Evolutionary conservation across 495 filamentous ascomycete species (phyloP), one percentile per base, ranked within the genome.

Genomic region (Penicillium steckii): DNA sequence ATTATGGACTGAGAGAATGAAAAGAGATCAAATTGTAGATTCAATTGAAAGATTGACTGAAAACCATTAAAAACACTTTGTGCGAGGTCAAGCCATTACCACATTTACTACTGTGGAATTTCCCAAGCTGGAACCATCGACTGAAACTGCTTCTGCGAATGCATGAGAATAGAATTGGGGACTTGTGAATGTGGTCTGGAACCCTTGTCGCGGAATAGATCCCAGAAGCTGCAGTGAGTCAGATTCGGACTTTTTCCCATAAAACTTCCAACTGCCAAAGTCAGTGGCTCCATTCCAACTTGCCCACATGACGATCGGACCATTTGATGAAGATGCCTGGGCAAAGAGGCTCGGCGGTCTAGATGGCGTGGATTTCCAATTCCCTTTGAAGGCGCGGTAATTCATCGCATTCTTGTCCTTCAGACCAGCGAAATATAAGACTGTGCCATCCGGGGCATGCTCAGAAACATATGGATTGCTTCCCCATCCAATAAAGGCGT

Each of bases 401-500:
- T 48, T 59, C 22, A 54, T 41, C 4, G 51, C 38, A 6, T 43
- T 21, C 4, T 45, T 10, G 8, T 55, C 21, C 7, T 30, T 56
- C 8, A 62, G 55, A n/a, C 35, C 50, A 1, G 59, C 63, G 8
- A 50, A 52, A 42, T 74, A 74, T 3, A 80, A 48, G 0, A 65
- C 57, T 13, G 65, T 68, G 1, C 79, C 79, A 42, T 78, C 66
- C 3, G 64, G 52, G 2, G 61, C 63, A 50, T 74, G 76, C 50
- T 83, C 79, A 0, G 72, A 78, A 38, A 80, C 60, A 19, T 70
- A 72, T 0, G 72, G 66, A 13, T 68, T 62, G 17, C 68, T 69
- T 13, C 80, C 76, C 77, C 77, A 82, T 33, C 75, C 74, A 7
- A 80, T 66, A 7, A 80, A 68, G 6, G 68, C 54, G 40, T 79